Base-by-base conservation (phyloP, 2,329 filamentous ascomycete species). In the Drechslerella stenobrocha region DNA sequence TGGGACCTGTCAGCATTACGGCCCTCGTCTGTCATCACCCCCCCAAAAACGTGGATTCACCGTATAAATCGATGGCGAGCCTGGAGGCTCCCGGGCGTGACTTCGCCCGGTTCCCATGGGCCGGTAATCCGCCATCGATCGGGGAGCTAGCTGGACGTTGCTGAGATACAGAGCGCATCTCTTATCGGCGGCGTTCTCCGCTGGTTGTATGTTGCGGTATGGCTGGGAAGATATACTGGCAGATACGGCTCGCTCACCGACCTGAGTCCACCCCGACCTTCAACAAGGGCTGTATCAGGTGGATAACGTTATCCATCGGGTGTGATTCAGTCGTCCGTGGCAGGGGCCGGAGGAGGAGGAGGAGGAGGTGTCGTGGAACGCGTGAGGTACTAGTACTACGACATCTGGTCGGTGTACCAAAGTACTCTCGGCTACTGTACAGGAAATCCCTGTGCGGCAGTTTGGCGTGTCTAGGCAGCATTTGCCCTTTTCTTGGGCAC, bases 281-380 rank as follows among this genome's bases (percentile, higher is more conserved):
- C 37, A 9, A 20, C 15, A 4, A 50, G 45, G 45, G 15, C 26
- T 51, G 32, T 11, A 22, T 7, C 23, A 11, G 30, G 45, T 51
- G 42, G 15, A 63, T 63, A 63, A 57, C 60, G 60, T 65, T 65
- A 65, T 65, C 7, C 30, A 24, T 50, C n/a, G n/a, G n/a, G 8
- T 46, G 40, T 24, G 35, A 44, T 52, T 37, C 52, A 11, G 8
- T 37, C 45, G 18, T 53, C 35, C n/a, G n/a, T n/a, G n/a, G n/a
- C n/a, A n/a, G n/a, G n/a, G n/a, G n/a, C n/a, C n/a, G n/a, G n/a
- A n/a, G n/a, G n/a, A n/a, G n/a, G n/a, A n/a, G n/a, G n/a, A n/a
- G n/a, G n/a, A 28, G 28, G 20, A 24, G 18, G 48, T 24, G 50
- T 24, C 26, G 40, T 20, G 44, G 5, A 18, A 28, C 32, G n/a